phyloP scores from a whole-genome alignment of 2,329 filamentous ascomycete species.

The Arthroderma sp. region DNA sequence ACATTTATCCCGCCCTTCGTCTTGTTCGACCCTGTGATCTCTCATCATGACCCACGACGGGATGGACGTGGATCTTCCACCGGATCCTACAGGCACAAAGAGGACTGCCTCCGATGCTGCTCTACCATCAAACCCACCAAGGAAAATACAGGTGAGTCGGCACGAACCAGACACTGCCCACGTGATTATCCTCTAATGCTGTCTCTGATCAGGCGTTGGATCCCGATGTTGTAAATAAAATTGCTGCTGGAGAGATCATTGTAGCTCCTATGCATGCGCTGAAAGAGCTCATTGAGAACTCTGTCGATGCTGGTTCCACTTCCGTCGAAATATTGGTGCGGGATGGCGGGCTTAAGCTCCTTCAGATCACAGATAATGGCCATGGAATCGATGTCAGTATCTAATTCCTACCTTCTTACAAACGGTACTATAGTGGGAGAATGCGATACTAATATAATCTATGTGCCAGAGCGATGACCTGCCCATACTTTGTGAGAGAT shows the following conservation, averaged over 20 bases:
- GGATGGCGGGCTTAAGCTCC: slow-evolving; percentile 83
- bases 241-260: slow-evolving; percentile 95
- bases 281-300: slow-evolving; percentile 94
- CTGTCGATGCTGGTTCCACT: slow-evolving; percentile 92
- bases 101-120: slow-evolving; percentile 36
- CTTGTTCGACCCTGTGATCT: neutral
- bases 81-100: slow-evolving; percentile 32
- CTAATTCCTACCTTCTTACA: neutral
- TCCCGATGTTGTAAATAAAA: slow-evolving; percentile 93
- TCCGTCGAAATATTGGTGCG: slow-evolving; percentile 83
- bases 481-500: slow-evolving; percentile 82
- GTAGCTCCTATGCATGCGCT: slow-evolving; percentile 91
- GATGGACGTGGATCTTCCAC: slow-evolving; percentile 32
- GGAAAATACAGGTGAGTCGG: slow-evolving; percentile 37
- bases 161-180: neutral
- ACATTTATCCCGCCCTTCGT: no score
- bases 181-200: neutral
- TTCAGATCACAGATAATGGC: slow-evolving; percentile 96
- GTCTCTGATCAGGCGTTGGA: slow-evolving; percentile 54
- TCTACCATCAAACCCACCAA: slow-evolving; percentile 28
- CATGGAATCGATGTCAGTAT: slow-evolving; percentile 73
- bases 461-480: slow-evolving; percentile 66
- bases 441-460: slow-evolving; percentile 5
- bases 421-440: neutral
- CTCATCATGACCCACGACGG: slow-evolving; percentile 15